A percentile compares a stretch with the other conserved stretches of the same genome.
Evolutionary conservation across 2,329 filamentous ascomycete genomes (phyloP).

Genomic region (Penicillium sp.): DNA sequence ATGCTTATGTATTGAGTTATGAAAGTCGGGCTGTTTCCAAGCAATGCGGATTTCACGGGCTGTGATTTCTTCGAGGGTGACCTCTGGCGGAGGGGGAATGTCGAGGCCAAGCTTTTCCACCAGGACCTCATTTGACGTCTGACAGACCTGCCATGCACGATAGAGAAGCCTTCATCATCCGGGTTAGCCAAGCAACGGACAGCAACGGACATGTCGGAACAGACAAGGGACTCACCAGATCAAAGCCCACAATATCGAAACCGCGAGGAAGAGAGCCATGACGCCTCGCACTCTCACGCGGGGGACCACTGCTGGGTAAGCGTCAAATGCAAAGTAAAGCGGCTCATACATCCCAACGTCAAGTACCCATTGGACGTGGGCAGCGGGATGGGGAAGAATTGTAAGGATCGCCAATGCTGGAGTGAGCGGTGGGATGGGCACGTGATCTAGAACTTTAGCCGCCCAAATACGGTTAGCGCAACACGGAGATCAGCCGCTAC

Average conservation of each 20-base stretch:
- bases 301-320: constrained; percentile 48
- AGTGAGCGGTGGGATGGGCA: constrained; percentile 4
- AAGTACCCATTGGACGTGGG: constrained; percentile 34
- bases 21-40: constrained; percentile 74
- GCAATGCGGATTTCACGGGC: constrained; percentile 83
- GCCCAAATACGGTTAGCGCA: constrained; percentile 11
- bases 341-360: constrained; percentile 49
- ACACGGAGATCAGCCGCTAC: constrained; percentile 23
- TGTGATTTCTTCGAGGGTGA: constrained; percentile 86
- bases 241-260: constrained; percentile 50
- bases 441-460: neutral
- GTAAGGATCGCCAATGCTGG: constrained; percentile 6
- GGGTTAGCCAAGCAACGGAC: constrained; percentile 2
- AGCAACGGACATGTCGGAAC: constrained; percentile 1
- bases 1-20: constrained; percentile 75
- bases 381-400: constrained; percentile 11
- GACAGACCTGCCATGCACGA: constrained; percentile 82
- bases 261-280: constrained; percentile 50
- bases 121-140: constrained; percentile 86
- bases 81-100: constrained; percentile 83
- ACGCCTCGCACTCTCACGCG: constrained; percentile 49
- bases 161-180: constrained; percentile 66
- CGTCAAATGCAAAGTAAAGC: constrained; percentile 46
- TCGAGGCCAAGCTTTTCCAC: constrained; percentile 91
- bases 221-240: constrained; percentile 43